Base-by-base conservation (phyloP, 2,329 filamentous ascomycete species). In the Penicillium sp. region DNA sequence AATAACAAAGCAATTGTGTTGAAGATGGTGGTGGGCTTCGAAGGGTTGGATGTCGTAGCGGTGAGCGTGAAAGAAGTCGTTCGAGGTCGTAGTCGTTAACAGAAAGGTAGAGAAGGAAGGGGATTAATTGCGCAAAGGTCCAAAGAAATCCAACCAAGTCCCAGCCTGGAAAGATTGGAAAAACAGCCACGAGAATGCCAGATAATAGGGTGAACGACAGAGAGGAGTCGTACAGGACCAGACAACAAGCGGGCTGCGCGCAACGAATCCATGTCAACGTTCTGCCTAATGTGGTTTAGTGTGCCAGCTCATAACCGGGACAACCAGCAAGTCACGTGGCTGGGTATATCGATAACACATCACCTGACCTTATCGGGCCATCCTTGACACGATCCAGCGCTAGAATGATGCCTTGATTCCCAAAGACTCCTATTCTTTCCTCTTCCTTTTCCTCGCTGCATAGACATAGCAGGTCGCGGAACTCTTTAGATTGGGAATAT, bases 251-350 rank as follows among this genome's bases (percentile, higher is more conserved):
- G 56, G 62, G 58, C 61, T 61, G 63, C 63, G 63, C 62, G 60
- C 62, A 58, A 61, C 55, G 8, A 21, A 55, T 56, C 63, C 66
- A 54, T 56, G 61, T 71, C 73, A 77, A 77, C 73, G 71, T 67
- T 74, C 70, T 75, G 58, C 75, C 69, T 53, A 64, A 72, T 75
- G 11, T n/a, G 70, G 75, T 66, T 72, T 76, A 77, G 75, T 62
- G 69, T 55, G 54, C 61, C 67, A 72, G 57, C 73, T 51, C 72
- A 76, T 76, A 72, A 66, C 74, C 73, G 54, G 67, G 72, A 70
- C 75, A 76, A 76, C 74, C 48, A 50, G 0, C 19, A 47, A 23
- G 45, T 47, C 33, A 25, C 23, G 27, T 47, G 21, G 2, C 50
- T 56, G 53, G 71, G 62, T 67, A 50, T 48, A 2, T 13, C 44